Base-by-base conservation (phyloP, 257 asterid genomes). In the Solanum bulbocastanum region DNA sequence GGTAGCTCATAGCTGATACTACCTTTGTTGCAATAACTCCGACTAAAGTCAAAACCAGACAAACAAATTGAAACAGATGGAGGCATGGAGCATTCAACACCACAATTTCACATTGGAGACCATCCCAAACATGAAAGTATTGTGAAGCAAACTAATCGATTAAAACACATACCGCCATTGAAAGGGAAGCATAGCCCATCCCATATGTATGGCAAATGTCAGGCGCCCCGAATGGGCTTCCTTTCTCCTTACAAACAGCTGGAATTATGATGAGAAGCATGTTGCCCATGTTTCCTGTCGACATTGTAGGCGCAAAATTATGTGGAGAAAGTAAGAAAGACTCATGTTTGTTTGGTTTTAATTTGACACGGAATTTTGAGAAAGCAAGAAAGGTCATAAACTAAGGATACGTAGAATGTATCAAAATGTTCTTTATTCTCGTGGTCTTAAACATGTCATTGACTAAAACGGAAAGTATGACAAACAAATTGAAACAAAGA, bases 211-310 rank as follows among this genome's bases (percentile, higher is more conserved):
- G 60, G 85, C 91, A 89, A 20, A 39, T 44, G 4, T 68, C 87
- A 32, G 85, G 83, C 22, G 25, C 90, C 25, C 90, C 90, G 60
- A 86, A 83, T 46, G 91, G 91, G 72, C 89, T 89, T 23, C 87
- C 87, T 87, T 89, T 89, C 83, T 89, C 98, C 90, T 92, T 94
- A 88, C 99, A 96, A 42, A 96, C 94, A 69, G 98, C 98, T 32
- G 99, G 99, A 86, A 95, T 90, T 91, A 96, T 93, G 88, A 96
- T 95, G 86, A 96, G 92, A 85, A 89, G 96, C 92, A 96, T 85
- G 93, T 96, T 94, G 12, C 99, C 98, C 91, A 95, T 78, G 89
- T 96, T 96, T 69, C 98, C 98, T 95, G 90, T 90, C 37, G 10
- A 89, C 37, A 62, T 84, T 52, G 25, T 79, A 40, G 65, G 46